A percentile compares a stretch with the other conserved stretches of the same genome.
Evolutionary conservation across 768 basidiomycete species (phyloP).

Genomic region (Leccinellum rugosiceps): DNA sequence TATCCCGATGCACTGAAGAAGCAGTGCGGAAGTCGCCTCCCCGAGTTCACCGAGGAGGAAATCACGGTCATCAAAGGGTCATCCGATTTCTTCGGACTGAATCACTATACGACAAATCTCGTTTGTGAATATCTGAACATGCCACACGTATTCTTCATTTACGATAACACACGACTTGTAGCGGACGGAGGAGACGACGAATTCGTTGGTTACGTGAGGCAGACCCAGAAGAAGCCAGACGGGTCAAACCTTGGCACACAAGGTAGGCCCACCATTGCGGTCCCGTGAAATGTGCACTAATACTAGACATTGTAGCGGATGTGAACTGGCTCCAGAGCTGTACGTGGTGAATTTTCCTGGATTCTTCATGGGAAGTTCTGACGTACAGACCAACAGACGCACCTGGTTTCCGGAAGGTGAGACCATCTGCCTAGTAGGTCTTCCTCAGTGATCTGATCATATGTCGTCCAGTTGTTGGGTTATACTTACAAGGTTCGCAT

Average conservation of each 20-base stretch:
- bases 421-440: conserved; percentile 3
- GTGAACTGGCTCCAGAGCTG: conserved; percentile 71
- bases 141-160: background rate
- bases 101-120: conserved; percentile 74
- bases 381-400: conserved; percentile 42
- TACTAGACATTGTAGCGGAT: conserved; percentile 42
- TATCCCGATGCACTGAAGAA: conserved; percentile 63
- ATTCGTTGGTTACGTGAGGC: conserved; percentile 59
- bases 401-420: conserved; percentile 61
- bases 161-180: conserved; percentile 18
- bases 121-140: conserved; percentile 44
- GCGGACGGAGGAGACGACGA: conserved; percentile 66
- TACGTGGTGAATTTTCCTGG: conserved; percentile 29
- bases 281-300: background rate
- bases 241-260: conserved; percentile 66
- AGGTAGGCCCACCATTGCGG: conserved; percentile 35
- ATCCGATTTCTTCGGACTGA: conserved; percentile 75
- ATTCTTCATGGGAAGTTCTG: background rate
- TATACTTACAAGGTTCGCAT: conserved; percentile 62
- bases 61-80: conserved; percentile 58
- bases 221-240: conserved; percentile 63
- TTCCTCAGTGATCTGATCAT: background rate
- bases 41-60: conserved; percentile 59
- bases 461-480: conserved; percentile 48
- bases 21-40: conserved; percentile 58